Base-by-base conservation (phyloP, 768 basidiomycete species). In the Russula lepida region DNA sequence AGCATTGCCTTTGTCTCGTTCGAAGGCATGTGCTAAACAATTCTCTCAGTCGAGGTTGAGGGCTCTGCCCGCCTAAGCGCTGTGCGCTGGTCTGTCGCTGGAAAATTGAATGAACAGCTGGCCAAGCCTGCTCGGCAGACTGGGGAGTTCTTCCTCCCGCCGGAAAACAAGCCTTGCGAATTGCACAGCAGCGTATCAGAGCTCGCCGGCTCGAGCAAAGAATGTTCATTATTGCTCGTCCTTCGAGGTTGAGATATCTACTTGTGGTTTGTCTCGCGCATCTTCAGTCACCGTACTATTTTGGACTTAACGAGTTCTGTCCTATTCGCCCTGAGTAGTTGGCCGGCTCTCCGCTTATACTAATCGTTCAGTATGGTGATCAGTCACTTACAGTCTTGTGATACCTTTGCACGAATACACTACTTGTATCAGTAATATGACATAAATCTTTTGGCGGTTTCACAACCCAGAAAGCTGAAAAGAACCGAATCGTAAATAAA, bases 31-130 rank as follows among this genome's bases (percentile, higher is more conserved):
- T 43, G 1, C 4, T 46, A 6, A 23, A 25, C 2, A 23, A 47
- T 15, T 13, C 15, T 15, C 2, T 15, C n/a, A 62, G 60, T 52
- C 15, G 37, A 23, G 2, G 6, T 53, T 8, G 60, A 62, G 17
- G 21, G 50, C 39, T 32, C 60, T 6, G 43, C 60, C 13, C 56
- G 49, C 8, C 50, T 62, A 9, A 25, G 55, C 13, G 55, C 60
- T 13, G 25, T 62, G 41, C 60, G 60, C 33, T 62, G 60, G 60
- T 47, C 49, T 1, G 17, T 56, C 11, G 49, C 55, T 13, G 48
- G 55, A 15, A 33, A 3, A 2, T 21, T 62, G n/a, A 17, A 35
- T 2, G 35, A 46, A 13, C 17, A 35, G 21, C 35, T 62, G 1
- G 49, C 19, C 17, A 51, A n/a, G 21, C 33, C 25, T 21, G 35